phyloP scores from a whole-genome alignment of 768 basidiomycete species.

The Ramaria sp. region DNA sequence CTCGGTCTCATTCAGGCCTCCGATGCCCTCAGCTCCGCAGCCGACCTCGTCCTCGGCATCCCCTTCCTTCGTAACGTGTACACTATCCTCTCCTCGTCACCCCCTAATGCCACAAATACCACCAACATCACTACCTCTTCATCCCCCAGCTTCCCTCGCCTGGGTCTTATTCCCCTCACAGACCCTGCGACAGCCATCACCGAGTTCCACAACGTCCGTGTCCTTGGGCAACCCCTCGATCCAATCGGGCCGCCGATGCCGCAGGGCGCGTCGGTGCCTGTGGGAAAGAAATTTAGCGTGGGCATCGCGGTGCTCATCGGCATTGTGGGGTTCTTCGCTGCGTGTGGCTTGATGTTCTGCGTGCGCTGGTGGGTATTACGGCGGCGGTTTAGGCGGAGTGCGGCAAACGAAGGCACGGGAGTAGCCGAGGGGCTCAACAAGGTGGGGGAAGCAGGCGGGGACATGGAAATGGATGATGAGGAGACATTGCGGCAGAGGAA shows the following conservation, averaged over 20 bases:
- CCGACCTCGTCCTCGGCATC: constrained; percentile 70
- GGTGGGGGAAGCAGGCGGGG: constrained; percentile 17
- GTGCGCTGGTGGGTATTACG: constrained; percentile 40
- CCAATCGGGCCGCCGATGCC: not conserved
- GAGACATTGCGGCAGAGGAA: constrained; percentile 30
- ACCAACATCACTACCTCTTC: constrained; percentile 8
- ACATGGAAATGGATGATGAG: constrained; percentile 17
- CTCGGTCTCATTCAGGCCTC: constrained; percentile 55
- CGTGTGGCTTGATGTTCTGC: constrained; percentile 43
- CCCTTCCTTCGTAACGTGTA: constrained; percentile 71
- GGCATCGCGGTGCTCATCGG: constrained; percentile 56
- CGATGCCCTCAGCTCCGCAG: constrained; percentile 24
- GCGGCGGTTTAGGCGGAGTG: constrained; percentile 21
- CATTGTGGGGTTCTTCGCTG: constrained; percentile 44
- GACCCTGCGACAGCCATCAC: constrained; percentile 47
- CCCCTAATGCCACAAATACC: constrained; percentile 16
- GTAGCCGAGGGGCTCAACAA: constrained; percentile 10
- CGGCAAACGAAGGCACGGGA: constrained; percentile 11
- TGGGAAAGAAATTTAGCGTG: constrained; percentile 34
- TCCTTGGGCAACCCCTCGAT: constrained; percentile 49
- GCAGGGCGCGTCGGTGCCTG: constrained; percentile 11
- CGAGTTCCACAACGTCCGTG: constrained; percentile 62
- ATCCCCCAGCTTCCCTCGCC: constrained; percentile 25
- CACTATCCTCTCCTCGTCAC: constrained; percentile 59
- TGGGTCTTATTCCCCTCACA: constrained; percentile 57